Base-by-base conservation (phyloP, 202 grass and related monocot species). In the Brachypodium distachyon region DNA sequence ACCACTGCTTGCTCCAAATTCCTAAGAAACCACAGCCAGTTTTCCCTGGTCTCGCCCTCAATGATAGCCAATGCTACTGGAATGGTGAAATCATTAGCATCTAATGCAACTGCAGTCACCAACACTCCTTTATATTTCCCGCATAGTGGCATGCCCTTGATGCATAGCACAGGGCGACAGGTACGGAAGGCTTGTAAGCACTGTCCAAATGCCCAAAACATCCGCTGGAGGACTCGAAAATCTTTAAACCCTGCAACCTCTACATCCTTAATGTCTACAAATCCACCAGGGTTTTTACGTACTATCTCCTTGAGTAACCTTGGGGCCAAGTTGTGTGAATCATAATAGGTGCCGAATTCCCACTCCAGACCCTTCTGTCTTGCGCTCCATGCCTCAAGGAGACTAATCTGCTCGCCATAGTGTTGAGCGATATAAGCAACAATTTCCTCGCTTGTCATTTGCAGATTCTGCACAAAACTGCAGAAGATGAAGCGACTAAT, bases 181-280 rank as follows among this genome's bases (percentile, higher is more conserved):
- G 25, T n/a, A 7, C 6, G 12, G 39, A 67, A 78, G 48, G 76
- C 36, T 10, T 19, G 10, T 67, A 40, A 55, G 61, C 48, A 78
- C 37, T 67, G 48, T 22, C 16, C 47, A 55, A 78, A 67, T 13
- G 76, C 50, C 77, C 77, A 79, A 57, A 69, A 79, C 29, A 79
- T 46, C 23, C 18, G 18, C 7, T 58, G 49, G 7, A 79, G 50
- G 1, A 79, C 37, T 67, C 38, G 37, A 17, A 68, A 79, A 82
- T 43, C 27, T 21, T 55, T 44, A 43, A 47, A 74, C 10, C 13
- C 79, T 43, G 60, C 59, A 82, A 82, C 79, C 46, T 81, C 46
- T 41, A 18, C 50, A 53, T 81, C 68, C 46, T 73, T 64, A 25
- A 63, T 81, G 23, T 43, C 57, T 4, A 73, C 17, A 81, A 64